Evolutionary conservation across 2,329 filamentous ascomycete species (phyloP), one percentile per base, ranked within the genome.

Genomic region (Ophiocordyceps australis): DNA sequence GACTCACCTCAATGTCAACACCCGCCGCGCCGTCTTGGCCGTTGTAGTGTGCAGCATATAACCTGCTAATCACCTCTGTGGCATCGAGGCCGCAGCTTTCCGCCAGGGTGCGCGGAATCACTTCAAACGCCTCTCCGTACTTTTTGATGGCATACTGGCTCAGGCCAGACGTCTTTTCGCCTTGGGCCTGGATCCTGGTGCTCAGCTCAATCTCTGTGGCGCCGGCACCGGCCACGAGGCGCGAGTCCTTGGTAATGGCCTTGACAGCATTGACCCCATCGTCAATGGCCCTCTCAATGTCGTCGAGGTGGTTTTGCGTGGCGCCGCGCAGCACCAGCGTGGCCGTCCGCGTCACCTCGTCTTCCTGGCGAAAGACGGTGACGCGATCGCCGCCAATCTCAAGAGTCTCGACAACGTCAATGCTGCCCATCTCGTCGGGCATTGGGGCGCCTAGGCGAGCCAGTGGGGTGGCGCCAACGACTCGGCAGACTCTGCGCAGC

Each of bases 211-310:
- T 75, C 55, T 98, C 89, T 34, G 86, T 82, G 24, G 89, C 86
- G 42, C 89, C 91, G 17, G 89, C 89, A 36, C 89, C 89, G 20
- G 89, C 83, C 1, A 98, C 85, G 30, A 98, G 65, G 35, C 85
- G 70, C 6, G 86, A 62, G 47, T 98, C 91, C 49, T 80, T 80
- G 33, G 89, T 95, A 49, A 98, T 91, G 36, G 89, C 89, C 62
- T 98, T 98, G 51, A 98, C 79, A 27, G 92, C 91, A 46, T 95
- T 98, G 50, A 98, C 89, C 36, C 89, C 89, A 39, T 98, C 89
- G 42, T 98, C 89, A 29, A 98, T 85, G 26, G 89, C 89, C 35
- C 89, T 76, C 64, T 98, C 89, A 19, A 98, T 69, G 41, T 98
- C 89, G 45, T 98, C 89, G 14, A 98, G 72, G 52, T 95, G 82